Percentiles rank a stretch among this genome's conserved stretches.
Conservation (phyloP, 495 filamentous ascomycete genomes). For the Xylaria palmicola region DNA sequence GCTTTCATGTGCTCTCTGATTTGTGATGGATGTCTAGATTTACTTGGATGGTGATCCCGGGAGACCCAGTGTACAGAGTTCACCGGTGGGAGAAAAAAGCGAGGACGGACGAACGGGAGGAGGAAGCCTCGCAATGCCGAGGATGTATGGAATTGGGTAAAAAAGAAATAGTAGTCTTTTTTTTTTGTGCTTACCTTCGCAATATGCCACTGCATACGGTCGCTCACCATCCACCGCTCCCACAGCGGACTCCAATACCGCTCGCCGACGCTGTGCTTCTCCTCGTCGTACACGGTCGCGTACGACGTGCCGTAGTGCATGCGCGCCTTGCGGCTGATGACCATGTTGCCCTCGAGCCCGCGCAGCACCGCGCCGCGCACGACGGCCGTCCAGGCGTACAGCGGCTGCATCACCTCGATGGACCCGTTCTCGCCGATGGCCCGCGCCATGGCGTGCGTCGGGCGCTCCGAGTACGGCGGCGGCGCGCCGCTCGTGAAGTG, state of each 20-base stretch:
- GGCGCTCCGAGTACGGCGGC: slow-evolving; percentile 64
- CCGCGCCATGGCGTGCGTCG: slow-evolving; percentile 52
- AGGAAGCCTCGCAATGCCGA: neutral
- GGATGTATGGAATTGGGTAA: neutral
- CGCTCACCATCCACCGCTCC: slow-evolving; percentile 78
- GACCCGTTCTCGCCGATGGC: slow-evolving; percentile 41
- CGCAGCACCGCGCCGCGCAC: slow-evolving; percentile 65
- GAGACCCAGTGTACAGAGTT: no score
- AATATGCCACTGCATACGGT: slow-evolving; percentile 81
- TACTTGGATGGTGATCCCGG: no score
- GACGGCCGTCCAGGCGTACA: slow-evolving; percentile 77
- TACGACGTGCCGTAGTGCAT: slow-evolving; percentile 79
- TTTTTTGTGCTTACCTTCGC: slow-evolving; percentile 52
- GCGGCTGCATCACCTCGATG: slow-evolving; percentile 73
- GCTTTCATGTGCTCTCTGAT: neutral
- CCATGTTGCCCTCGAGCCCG: slow-evolving; percentile 70
- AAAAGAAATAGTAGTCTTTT: neutral
- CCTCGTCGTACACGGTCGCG: slow-evolving; percentile 70
- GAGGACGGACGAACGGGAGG: neutral
- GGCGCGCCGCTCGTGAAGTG: slow-evolving; percentile 65
- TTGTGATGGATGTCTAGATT: no score
- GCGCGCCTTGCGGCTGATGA: slow-evolving; percentile 62
- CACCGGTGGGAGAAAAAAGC: no score
- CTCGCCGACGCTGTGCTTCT: slow-evolving; percentile 64
- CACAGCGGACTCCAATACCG: slow-evolving; percentile 74